Percentiles rank a stretch among this genome's conserved stretches.
These are phyloP conservation scores for Tulasnella sp. DNA, from an alignment of 768 basidiomycete species.

Conservation along the genomic window DNA sequence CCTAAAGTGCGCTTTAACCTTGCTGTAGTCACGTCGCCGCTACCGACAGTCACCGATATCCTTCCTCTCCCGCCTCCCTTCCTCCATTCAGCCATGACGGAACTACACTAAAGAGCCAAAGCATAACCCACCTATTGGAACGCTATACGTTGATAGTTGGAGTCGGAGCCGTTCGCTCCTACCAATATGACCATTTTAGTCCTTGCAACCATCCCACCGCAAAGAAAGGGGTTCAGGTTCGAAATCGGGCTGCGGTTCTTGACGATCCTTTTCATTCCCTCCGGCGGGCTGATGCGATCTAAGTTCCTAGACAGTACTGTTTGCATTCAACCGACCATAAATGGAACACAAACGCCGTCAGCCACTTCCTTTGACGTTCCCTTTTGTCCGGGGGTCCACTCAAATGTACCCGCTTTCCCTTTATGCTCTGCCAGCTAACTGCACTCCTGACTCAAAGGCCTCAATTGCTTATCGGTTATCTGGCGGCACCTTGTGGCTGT, in stretches of 20 bases:
- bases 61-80: neutral
- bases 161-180: neutral
- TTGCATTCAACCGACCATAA: neutral
- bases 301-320: neutral
- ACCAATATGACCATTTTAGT: neutral
- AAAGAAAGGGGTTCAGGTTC: neutral
- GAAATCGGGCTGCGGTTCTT: neutral
- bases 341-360: neutral
- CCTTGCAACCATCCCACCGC: neutral
- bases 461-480: neutral
- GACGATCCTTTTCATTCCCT: neutral
- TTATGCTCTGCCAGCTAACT: neutral
- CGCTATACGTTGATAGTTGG: neutral
- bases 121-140: neutral
- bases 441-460: neutral
- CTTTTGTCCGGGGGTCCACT: neutral
- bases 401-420: neutral
- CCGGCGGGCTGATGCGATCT: neutral
- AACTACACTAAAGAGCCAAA: neutral
- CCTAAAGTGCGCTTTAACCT: neutral
- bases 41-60: neutral
- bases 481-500: neutral
- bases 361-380: neutral
- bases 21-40: neutral
- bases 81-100: neutral